phyloP scores from a whole-genome alignment of 2,329 filamentous ascomycete genomes.

The Monosporascus sp. region DNA sequence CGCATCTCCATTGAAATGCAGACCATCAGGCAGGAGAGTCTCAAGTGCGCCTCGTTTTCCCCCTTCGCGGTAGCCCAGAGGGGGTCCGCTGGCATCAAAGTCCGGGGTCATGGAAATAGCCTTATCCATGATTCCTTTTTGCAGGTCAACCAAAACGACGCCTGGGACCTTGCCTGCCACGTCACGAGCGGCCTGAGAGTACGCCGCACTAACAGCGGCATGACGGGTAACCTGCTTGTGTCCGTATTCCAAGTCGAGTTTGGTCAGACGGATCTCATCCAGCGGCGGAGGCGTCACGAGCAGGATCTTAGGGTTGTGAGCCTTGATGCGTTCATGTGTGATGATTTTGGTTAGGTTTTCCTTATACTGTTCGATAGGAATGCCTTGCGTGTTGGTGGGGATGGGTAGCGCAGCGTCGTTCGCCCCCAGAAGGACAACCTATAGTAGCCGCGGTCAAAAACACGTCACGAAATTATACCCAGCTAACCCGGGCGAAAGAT shows the following conservation, averaged over 20 bases:
- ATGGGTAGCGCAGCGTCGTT: conserved; percentile 77
- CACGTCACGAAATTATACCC: too few relatives aligned
- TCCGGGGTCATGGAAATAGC: conserved; percentile 53
- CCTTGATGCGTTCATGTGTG: conserved; percentile 62
- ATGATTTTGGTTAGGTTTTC: conserved; percentile 68
- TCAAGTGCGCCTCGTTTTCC: conserved; percentile 48
- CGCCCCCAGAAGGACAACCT: conserved; percentile 81
- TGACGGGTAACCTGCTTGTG: conserved; percentile 39
- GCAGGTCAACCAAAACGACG: conserved; percentile 72
- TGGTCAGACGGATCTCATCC: conserved; percentile 64
- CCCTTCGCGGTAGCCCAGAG: conserved; percentile 46
- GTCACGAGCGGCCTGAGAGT: conserved; percentile 57
- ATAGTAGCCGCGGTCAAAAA: conserved; percentile 4
- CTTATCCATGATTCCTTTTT: conserved; percentile 70
- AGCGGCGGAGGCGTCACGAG: conserved; percentile 79
- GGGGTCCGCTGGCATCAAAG: conserved; percentile 45
- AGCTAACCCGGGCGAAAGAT: conserved; percentile 1
- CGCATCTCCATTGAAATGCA: conserved; percentile 51
- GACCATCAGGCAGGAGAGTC: conserved; percentile 50
- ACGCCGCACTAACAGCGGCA: conserved; percentile 45
- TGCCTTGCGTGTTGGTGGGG: conserved; percentile 63
- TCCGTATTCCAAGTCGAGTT: conserved; percentile 43
- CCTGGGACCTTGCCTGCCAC: conserved; percentile 66
- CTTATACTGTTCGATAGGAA: conserved; percentile 71
- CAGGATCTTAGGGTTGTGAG: conserved; percentile 69